These are phyloP conservation scores for Phytophthora ohioensis DNA, from an alignment of 352 stramenopile genomes.

Conservation along the genomic window DNA sequence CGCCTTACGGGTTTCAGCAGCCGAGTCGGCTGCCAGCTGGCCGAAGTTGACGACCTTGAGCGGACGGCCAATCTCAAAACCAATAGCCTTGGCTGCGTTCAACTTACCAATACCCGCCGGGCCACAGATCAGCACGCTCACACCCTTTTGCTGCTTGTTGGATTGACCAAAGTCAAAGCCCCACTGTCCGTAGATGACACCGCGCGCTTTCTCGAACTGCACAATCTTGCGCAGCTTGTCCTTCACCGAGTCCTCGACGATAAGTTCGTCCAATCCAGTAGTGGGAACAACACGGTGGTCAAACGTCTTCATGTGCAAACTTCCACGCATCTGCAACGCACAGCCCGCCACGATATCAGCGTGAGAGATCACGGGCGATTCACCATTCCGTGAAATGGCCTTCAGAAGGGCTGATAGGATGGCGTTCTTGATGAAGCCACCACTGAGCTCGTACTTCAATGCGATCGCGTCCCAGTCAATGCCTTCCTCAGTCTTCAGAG, in stretches of 20 bases:
- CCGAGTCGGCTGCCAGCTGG: slow-evolving; percentile 79
- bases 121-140: slow-evolving; percentile 78
- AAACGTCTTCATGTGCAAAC: slow-evolving; percentile 91
- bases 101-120: slow-evolving; percentile 82
- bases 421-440: slow-evolving; percentile 93
- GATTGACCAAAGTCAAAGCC: slow-evolving; percentile 85
- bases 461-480: slow-evolving; percentile 88
- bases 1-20: slow-evolving; percentile 76
- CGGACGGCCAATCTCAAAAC: slow-evolving; percentile 84
- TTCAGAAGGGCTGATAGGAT: slow-evolving; percentile 86
- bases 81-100: slow-evolving; percentile 77
- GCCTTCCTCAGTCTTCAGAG: slow-evolving; percentile 61
- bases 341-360: slow-evolving; percentile 83
- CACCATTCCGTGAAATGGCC: slow-evolving; percentile 68
- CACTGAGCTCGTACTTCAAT: slow-evolving; percentile 90
- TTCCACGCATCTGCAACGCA: slow-evolving; percentile 88
- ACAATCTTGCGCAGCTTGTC: slow-evolving; percentile 74
- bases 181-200: slow-evolving; percentile 89
- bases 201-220: slow-evolving; percentile 86
- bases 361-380: slow-evolving; percentile 74
- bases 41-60: slow-evolving; percentile 86
- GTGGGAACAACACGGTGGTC: slow-evolving; percentile 87
- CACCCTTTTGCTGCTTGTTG: slow-evolving; percentile 87
- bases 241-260: slow-evolving; percentile 75
- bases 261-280: slow-evolving; percentile 75